phyloP scores from a whole-genome alignment of 768 basidiomycete species.

The Boletus rubropictus region DNA sequence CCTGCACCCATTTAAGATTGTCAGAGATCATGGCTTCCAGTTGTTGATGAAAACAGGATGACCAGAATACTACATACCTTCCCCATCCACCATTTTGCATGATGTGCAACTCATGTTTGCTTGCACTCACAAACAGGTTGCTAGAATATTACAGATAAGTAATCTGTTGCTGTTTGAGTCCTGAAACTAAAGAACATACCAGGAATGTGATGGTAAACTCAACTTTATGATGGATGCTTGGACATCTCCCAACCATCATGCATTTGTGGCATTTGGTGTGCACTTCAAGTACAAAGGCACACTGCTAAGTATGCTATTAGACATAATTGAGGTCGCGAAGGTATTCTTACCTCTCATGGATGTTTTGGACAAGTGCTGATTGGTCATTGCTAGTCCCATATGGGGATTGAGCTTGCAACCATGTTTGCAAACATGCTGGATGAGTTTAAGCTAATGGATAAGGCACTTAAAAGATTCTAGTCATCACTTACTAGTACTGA shows the following conservation, averaged over 20 bases:
- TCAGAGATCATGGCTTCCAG: neutral
- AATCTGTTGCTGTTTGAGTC: neutral
- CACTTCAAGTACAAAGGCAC: neutral
- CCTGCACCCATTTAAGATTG: neutral
- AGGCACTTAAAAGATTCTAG: too few relatives aligned
- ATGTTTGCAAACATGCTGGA: too few relatives aligned
- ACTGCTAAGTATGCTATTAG: neutral
- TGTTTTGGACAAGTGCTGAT: too few relatives aligned
- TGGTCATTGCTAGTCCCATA: too few relatives aligned
- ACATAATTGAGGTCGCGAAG: neutral
- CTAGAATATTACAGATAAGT: neutral
- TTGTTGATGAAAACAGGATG: neutral
- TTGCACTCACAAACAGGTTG: neutral
- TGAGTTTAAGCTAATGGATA: too few relatives aligned
- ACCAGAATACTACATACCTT: neutral
- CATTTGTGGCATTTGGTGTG: neutral
- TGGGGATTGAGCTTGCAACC: too few relatives aligned
- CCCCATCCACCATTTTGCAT: neutral
- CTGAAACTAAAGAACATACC: neutral
- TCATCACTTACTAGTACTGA: too few relatives aligned
- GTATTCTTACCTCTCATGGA: too few relatives aligned
- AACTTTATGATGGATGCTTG: neutral
- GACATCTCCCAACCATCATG: neutral
- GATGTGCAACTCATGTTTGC: neutral
- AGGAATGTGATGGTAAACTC: conserved; percentile 1